Conservation (phyloP, 2,329 filamentous ascomycete genomes). For the Magnaporthiopsis incrustans region DNA sequence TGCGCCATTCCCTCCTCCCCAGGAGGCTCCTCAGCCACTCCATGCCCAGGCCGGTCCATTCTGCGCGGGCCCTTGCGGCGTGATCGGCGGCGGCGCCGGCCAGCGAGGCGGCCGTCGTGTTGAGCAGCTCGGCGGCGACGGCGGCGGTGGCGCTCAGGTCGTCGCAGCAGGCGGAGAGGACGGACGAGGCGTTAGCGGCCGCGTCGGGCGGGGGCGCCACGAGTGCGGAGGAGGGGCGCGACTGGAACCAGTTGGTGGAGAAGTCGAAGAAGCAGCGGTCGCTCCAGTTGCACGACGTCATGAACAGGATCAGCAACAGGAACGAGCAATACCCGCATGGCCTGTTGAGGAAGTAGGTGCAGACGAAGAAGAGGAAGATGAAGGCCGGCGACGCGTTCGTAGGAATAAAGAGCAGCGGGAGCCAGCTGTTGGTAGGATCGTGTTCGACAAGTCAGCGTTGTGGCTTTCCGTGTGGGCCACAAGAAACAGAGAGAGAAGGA, state of each 20-base stretch:
- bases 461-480: too few species aligned
- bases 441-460: not conserved
- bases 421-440: constrained; percentile 49
- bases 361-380: constrained; percentile 81
- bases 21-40: constrained; percentile 81
- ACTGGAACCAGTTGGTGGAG: constrained; percentile 84
- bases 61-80: constrained; percentile 43
- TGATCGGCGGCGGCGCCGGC: constrained; percentile 60
- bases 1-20: constrained; percentile 77
- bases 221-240: constrained; percentile 42
- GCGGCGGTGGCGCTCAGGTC: constrained; percentile 18
- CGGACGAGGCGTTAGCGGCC: constrained; percentile 21
- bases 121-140: constrained; percentile 44
- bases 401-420: constrained; percentile 81
- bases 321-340: constrained; percentile 98
- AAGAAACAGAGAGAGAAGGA: not conserved
- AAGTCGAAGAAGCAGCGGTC: constrained; percentile 92
- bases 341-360: constrained; percentile 92
- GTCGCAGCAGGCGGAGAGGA: constrained; percentile 19
- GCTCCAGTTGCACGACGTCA: constrained; percentile 68
- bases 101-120: constrained; percentile 62
- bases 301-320: constrained; percentile 88
- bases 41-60: constrained; percentile 70
- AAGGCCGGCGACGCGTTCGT: constrained; percentile 79
- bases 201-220: constrained; percentile 17